Conservation (phyloP, 2,329 filamentous ascomycete genomes). For the Nigrograna mackinnonii region DNA sequence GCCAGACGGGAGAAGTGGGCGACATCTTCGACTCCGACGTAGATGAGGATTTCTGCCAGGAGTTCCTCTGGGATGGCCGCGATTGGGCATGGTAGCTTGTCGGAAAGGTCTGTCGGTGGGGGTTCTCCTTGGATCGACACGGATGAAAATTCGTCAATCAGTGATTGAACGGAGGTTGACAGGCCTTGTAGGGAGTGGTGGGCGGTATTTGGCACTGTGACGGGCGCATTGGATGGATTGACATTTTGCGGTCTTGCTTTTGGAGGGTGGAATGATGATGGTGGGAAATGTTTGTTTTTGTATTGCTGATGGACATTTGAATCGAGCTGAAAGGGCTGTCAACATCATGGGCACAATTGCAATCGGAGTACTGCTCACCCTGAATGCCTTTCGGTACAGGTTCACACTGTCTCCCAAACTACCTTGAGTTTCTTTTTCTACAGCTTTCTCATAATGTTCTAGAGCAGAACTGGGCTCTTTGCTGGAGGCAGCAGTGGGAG, state of each 20-base stretch:
- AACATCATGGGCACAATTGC: too few relatives aligned
- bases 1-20: conserved; percentile 75
- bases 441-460: conserved; percentile 90
- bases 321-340: conserved; percentile 67
- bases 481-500: conserved; percentile 30
- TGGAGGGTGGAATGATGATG: conserved; percentile 53
- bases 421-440: conserved; percentile 83
- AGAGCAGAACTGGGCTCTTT: conserved; percentile 73
- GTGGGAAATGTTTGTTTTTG: conserved; percentile 87
- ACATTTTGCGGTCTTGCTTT: conserved; percentile 29
- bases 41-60: conserved; percentile 74
- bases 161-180: conserved; percentile 63
- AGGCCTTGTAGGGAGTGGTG: conserved; percentile 61
- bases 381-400: conserved; percentile 88
- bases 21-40: conserved; percentile 74
- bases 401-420: conserved; percentile 86
- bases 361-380: conserved; percentile 55
- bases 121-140: conserved; percentile 70
- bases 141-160: conserved; percentile 75
- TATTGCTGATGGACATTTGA: conserved; percentile 82
- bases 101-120: conserved; percentile 71
- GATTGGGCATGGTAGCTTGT: conserved; percentile 79
- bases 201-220: conserved; percentile 57
- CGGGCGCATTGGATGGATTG: conserved; percentile 54
- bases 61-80: conserved; percentile 80